A percentile compares a stretch with the other conserved stretches of the same genome.
These are phyloP conservation scores for Sechiopsis laciniata DNA, from an alignment of 306 rosid genomes.

Conservation along the genomic window DNA sequence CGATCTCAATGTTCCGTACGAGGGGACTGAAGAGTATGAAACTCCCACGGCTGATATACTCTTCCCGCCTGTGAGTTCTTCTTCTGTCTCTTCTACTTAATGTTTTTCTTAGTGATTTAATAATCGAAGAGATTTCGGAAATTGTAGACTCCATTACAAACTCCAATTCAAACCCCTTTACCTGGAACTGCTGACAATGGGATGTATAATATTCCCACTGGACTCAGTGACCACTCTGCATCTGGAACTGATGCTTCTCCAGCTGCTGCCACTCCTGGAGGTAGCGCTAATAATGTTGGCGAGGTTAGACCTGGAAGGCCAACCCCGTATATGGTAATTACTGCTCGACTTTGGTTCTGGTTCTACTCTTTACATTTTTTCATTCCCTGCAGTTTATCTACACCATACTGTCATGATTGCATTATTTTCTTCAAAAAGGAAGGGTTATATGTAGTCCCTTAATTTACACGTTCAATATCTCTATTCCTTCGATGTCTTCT, in stretches of 20 bases:
- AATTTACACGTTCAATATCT: no score
- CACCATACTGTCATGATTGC: neutral
- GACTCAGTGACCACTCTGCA: slow-evolving; percentile 66
- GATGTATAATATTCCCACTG: slow-evolving; percentile 77
- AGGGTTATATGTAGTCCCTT: neutral
- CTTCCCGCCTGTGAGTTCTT: slow-evolving; percentile 84
- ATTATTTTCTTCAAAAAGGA: neutral
- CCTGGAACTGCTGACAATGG: slow-evolving; percentile 67
- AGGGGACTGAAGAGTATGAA: slow-evolving; percentile 92
- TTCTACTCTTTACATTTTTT: slow-evolving; percentile 1
- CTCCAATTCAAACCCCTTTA: slow-evolving; percentile 88
- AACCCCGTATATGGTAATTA: slow-evolving; percentile 61
- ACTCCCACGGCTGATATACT: slow-evolving; percentile 96
- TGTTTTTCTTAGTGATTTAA: slow-evolving; percentile 21
- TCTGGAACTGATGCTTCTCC: slow-evolving; percentile 60
- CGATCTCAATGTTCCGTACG: slow-evolving; percentile 96
- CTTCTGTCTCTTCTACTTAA: slow-evolving; percentile 14
- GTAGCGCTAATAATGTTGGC: slow-evolving; percentile 29
- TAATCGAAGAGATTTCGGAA: slow-evolving; percentile 23
- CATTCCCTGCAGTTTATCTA: slow-evolving; percentile 9
- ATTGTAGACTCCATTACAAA: slow-evolving; percentile 76
- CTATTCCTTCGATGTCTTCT: no score
- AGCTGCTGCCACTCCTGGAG: slow-evolving; percentile 34
- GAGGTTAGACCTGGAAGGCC: slow-evolving; percentile 74
- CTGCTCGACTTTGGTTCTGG: neutral